Evolutionary conservation across 805 yeast species (phyloP), one percentile per base, ranked within the genome.

Genomic region (Hanseniaspora thailandica): DNA sequence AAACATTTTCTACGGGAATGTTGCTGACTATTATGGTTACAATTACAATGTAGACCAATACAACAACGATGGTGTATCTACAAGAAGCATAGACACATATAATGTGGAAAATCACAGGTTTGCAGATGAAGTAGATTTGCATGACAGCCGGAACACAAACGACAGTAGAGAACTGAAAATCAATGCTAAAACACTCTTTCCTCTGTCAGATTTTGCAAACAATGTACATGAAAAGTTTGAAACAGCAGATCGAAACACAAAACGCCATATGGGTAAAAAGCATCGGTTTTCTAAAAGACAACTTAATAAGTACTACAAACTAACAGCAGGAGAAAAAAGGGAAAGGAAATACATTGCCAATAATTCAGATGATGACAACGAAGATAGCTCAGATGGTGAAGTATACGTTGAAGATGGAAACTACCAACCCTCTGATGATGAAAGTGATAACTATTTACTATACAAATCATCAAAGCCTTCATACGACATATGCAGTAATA

Each of bases 351-450:
- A 33, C 15, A 44, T 19, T 23, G 19, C 44, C 2, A 33, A 31
- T 17, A 41, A 23, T 34, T 34, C 47, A 4, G 44, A 36, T 26
- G 47, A 50, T 26, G 43, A 41, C 9, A 39, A 39, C 9, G 40
- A 33, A 34, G 30, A 33, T 8, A 28, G 40, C 13, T 38, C 34
- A 20, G 41, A 40, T 26, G 51, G 38, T 15, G 49, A 47, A 17
- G 7, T 36, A 5, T 7, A 36, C 2, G 10, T 36, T 15, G 39
- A 20, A 1, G 17, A 41, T 13, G 54, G 43, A 31, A 38, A 35
- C 1, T 34, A 34, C 5, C 44, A 43, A 26, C 22, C 34, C 9
- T 50, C 54, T 13, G 54, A 50, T 43, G 44, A 50, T 6, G 54
- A 50, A n/a, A 38, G 20, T 28, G 54, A 49, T 13, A 20, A 22